A percentile compares a stretch with the other conserved stretches of the same genome.
Conservation (phyloP, 768 basidiomycete genomes). For the Royoungia palumana region DNA sequence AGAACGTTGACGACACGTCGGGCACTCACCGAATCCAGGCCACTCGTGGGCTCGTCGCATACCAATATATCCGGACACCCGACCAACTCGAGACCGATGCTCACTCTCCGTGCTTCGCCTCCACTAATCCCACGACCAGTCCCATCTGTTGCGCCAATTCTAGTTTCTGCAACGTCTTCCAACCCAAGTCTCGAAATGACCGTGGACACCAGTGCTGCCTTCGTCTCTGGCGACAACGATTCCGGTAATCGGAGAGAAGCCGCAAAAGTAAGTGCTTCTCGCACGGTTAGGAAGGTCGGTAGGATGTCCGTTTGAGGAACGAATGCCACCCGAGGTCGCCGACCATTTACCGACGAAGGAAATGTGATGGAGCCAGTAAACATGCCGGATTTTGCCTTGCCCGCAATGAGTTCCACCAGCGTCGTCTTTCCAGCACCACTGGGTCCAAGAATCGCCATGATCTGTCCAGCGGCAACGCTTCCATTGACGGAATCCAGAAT, state of each 20-base stretch:
- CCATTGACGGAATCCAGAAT: conserved; percentile 74
- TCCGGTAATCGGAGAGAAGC: conserved; percentile 84
- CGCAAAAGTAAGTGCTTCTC: conserved; percentile 80
- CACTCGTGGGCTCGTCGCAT: conserved; percentile 81
- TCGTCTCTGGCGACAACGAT: conserved; percentile 56
- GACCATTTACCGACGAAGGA: conserved; percentile 34
- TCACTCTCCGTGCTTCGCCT: conserved; percentile 87
- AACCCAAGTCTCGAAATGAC: conserved; percentile 81
- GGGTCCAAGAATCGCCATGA: conserved; percentile 92
- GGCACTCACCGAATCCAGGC: conserved; percentile 87
- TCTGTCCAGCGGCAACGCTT: conserved; percentile 68
- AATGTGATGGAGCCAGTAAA: conserved; percentile 65
- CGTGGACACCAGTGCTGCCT: conserved; percentile 60
- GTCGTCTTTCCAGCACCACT: conserved; percentile 94
- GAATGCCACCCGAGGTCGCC: conserved; percentile 66
- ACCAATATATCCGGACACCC: conserved; percentile 81
- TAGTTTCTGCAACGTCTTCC: conserved; percentile 57
- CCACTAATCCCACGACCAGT: conserved; percentile 84
- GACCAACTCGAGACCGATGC: conserved; percentile 86
- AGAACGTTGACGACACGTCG: conserved; percentile 76
- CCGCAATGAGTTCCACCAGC: conserved; percentile 85
- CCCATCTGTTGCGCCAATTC: conserved; percentile 64
- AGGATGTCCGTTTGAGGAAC: conserved; percentile 87
- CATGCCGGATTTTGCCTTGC: conserved; percentile 72
- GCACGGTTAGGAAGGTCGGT: conserved; percentile 74